A percentile compares a stretch with the other conserved stretches of the same genome.
Conservation (phyloP, 768 basidiomycete genomes). For the Psilocybe cubensis region DNA sequence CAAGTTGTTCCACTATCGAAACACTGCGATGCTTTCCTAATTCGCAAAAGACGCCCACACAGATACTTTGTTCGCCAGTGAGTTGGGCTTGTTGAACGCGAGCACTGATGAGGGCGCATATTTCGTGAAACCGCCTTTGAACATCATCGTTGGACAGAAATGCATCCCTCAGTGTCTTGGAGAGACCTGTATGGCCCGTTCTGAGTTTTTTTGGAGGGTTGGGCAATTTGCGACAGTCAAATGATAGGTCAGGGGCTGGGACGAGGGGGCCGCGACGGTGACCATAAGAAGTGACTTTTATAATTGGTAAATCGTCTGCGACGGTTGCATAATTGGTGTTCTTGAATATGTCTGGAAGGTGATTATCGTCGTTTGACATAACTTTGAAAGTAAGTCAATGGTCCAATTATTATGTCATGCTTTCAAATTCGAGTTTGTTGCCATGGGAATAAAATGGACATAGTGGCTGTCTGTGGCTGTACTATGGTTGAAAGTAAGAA, state of each 20-base stretch:
- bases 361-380: not conserved
- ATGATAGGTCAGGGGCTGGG: conserved; percentile 23
- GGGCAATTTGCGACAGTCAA: conserved; percentile 29
- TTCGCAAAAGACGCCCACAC: conserved; percentile 27
- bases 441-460: not conserved
- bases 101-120: conserved; percentile 11
- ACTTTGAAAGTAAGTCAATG: too few species aligned
- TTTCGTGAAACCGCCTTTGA: conserved; percentile 18
- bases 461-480: conserved; percentile 3
- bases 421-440: not conserved
- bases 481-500: not conserved
- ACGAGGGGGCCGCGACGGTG: conserved; percentile 23
- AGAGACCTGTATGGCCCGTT: conserved; percentile 24
- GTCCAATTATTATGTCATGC: not conserved
- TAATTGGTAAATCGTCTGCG: conserved; percentile 20
- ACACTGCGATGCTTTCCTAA: conserved; percentile 32
- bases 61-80: conserved; percentile 12
- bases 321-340: conserved; percentile 12
- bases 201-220: conserved; percentile 30
- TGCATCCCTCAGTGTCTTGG: conserved; percentile 24
- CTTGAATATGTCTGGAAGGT: not conserved
- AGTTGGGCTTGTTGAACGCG: conserved; percentile 13
- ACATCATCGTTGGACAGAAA: conserved; percentile 23
- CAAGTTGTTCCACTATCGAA: conserved; percentile 29
- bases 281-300: conserved; percentile 28